A percentile compares a stretch with the other conserved stretches of the same genome.
Evolutionary conservation across 2,329 filamentous ascomycete genomes (phyloP).

Genomic region (Ceratocystis cacaofunesta): DNA sequence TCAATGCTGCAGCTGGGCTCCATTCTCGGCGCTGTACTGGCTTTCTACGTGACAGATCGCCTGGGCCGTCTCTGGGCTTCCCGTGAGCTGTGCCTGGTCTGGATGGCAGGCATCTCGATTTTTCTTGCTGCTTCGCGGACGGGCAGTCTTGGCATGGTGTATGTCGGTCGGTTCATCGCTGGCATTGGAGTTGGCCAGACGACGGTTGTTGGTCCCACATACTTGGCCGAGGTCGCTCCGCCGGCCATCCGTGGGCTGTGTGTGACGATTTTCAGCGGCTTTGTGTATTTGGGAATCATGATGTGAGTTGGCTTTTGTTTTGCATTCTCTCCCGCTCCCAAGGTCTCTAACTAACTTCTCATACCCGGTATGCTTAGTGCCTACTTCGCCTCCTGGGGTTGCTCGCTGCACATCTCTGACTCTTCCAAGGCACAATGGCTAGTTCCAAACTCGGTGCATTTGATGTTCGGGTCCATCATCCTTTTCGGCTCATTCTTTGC

Average conservation of each 20-base stretch:
- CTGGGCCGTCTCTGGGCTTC: constrained; percentile 51
- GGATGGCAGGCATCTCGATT: constrained; percentile 43
- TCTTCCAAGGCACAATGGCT: constrained; percentile 39
- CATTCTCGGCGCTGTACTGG: constrained; percentile 53
- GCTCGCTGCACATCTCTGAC: constrained; percentile 34
- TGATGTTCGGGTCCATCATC: constrained; percentile 64
- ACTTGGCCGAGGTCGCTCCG: constrained; percentile 58
- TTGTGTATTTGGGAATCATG: constrained; percentile 63
- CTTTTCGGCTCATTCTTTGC: constrained; percentile 54
- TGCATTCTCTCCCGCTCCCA: neutral
- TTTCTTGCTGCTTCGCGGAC: constrained; percentile 38
- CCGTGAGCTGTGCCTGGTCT: constrained; percentile 40
- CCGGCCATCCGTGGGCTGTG: constrained; percentile 57
- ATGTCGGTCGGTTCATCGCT: constrained; percentile 51
- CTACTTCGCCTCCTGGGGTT: constrained; percentile 60
- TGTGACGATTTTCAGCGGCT: constrained; percentile 40
- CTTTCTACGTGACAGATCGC: constrained; percentile 43
- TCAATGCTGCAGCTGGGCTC: constrained; percentile 71
- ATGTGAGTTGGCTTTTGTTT: constrained; percentile 25
- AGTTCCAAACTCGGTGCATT: constrained; percentile 58
- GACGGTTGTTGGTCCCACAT: constrained; percentile 53
- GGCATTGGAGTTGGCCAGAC: constrained; percentile 53
- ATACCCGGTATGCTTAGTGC: constrained; percentile 25
- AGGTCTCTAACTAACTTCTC: neutral
- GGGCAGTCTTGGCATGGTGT: constrained; percentile 42